These are phyloP conservation scores for Neurospora crassa DNA, from an alignment of 2,329 filamentous ascomycete genomes.

Conservation along the genomic window DNA sequence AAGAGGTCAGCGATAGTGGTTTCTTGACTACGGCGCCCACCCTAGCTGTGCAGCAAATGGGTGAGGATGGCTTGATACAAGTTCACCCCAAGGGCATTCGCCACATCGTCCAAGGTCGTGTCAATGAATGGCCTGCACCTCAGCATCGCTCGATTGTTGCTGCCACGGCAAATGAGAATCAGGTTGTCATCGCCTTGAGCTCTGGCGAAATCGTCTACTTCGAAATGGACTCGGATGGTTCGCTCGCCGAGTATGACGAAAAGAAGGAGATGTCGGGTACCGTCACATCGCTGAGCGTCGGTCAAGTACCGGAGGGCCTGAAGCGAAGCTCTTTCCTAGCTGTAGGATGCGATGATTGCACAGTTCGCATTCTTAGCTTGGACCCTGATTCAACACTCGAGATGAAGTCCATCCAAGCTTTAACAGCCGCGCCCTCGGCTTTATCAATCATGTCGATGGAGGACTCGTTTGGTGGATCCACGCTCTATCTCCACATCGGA, in stretches of 20 bases:
- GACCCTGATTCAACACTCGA: slow-evolving; percentile 86
- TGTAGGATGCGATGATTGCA: slow-evolving; percentile 93
- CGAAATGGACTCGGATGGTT: slow-evolving; percentile 88
- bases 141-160: slow-evolving; percentile 93
- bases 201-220: slow-evolving; percentile 98
- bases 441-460: slow-evolving; percentile 92
- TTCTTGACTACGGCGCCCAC: slow-evolving; percentile 86
- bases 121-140: slow-evolving; percentile 90
- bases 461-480: slow-evolving; percentile 82
- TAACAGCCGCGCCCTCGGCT: slow-evolving; percentile 82
- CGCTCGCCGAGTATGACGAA: slow-evolving; percentile 87
- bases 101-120: slow-evolving; percentile 67
- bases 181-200: slow-evolving; percentile 88
- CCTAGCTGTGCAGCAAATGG: slow-evolving; percentile 85
- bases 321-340: slow-evolving; percentile 86
- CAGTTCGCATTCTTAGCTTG: slow-evolving; percentile 83
- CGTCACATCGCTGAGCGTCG: slow-evolving; percentile 88
- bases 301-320: slow-evolving; percentile 83
- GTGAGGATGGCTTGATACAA: slow-evolving; percentile 85
- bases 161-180: slow-evolving; percentile 83
- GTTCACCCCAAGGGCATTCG: slow-evolving; percentile 95
- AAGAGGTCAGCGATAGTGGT: slow-evolving; percentile 88
- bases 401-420: slow-evolving; percentile 86
- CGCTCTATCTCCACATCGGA: slow-evolving; percentile 91
- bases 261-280: slow-evolving; percentile 92